Percentiles rank a stretch among this genome's conserved stretches.
These are phyloP conservation scores for Tylopilus rubrobrunneus DNA, from an alignment of 768 basidiomycete genomes.

Conservation along the genomic window DNA sequence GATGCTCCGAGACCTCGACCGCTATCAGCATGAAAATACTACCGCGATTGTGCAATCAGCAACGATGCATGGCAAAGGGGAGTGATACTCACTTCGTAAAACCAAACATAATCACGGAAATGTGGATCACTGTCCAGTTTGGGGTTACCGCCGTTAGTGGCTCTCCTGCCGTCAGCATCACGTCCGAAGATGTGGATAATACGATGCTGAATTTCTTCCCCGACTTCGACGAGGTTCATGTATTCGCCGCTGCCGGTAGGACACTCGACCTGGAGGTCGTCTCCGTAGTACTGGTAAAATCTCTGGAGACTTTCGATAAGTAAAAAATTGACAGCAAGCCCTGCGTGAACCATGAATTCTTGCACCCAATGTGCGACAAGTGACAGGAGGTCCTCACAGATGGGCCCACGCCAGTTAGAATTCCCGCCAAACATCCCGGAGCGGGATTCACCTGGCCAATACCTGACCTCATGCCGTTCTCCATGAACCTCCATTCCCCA, in stretches of 20 bases:
- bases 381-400: constrained; percentile 46
- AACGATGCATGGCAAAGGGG: not conserved
- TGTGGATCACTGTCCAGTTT: constrained; percentile 89
- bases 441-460: constrained; percentile 97
- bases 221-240: constrained; percentile 91
- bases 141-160: constrained; percentile 86
- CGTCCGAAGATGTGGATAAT: constrained; percentile 98
- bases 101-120: constrained; percentile 96
- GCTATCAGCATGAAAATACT: constrained; percentile 95
- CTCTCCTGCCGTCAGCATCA: constrained; percentile 79
- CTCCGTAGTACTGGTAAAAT: constrained; percentile 97
- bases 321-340: constrained; percentile 96
- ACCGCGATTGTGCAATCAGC: constrained; percentile 3
- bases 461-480: constrained; percentile 85
- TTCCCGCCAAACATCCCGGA: constrained; percentile 99
- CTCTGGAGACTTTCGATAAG: constrained; percentile 95
- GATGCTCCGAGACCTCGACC: constrained; percentile 94
- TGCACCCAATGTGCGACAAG: not conserved
- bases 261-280: constrained; percentile 90
- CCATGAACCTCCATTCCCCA: constrained; percentile 96
- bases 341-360: constrained; percentile 33
- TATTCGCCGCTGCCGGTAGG: constrained; percentile 96
- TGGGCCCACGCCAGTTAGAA: constrained; percentile 95
- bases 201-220: constrained; percentile 98
- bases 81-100: constrained; percentile 69